These are phyloP conservation scores for Prototheca cutis DNA, from an alignment of 163 green algal species.

Conservation along the genomic window DNA sequence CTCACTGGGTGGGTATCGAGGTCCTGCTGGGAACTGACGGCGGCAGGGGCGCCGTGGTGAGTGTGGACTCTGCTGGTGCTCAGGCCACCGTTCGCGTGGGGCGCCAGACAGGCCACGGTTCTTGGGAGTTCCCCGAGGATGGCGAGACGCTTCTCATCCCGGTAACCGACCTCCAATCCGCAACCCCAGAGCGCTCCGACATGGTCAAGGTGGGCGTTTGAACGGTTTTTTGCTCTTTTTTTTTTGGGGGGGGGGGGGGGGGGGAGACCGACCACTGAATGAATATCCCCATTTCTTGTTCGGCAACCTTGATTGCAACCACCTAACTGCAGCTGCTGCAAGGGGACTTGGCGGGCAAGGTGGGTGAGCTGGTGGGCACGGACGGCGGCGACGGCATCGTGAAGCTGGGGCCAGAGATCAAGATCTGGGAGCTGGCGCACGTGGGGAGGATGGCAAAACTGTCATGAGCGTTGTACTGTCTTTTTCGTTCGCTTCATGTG, in stretches of 20 bases:
- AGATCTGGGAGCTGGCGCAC: slow-evolving; percentile 25
- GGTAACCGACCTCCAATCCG: not conserved
- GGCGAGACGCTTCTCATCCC: not conserved
- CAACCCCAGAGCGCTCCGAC: not conserved
- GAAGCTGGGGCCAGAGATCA: slow-evolving; percentile 40
- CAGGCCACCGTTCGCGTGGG: not conserved
- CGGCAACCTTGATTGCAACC: not conserved
- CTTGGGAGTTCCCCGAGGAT: not conserved
- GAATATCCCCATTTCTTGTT: not conserved
- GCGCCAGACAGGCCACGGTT: not conserved
- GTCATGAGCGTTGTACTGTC: too few relatives aligned
- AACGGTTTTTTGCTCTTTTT: not conserved
- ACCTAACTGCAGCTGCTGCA: slow-evolving; percentile 40
- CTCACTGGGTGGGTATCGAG: slow-evolving; percentile 33
- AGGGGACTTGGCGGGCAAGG: slow-evolving; percentile 34
- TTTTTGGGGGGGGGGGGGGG: too few relatives aligned
- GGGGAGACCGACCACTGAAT: too few relatives aligned
- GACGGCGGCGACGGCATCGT: slow-evolving; percentile 56
- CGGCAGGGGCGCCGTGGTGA: not conserved
- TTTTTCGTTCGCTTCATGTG: too few relatives aligned
- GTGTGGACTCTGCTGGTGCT: not conserved
- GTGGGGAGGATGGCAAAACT: too few relatives aligned
- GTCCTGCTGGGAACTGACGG: slow-evolving; percentile 21
- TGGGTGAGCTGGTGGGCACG: slow-evolving; percentile 51
- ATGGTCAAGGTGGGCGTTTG: not conserved